Evolutionary conservation across 1,139 yeast genomes (phyloP).

Genomic region (Geotrichum histeridarum): DNA sequence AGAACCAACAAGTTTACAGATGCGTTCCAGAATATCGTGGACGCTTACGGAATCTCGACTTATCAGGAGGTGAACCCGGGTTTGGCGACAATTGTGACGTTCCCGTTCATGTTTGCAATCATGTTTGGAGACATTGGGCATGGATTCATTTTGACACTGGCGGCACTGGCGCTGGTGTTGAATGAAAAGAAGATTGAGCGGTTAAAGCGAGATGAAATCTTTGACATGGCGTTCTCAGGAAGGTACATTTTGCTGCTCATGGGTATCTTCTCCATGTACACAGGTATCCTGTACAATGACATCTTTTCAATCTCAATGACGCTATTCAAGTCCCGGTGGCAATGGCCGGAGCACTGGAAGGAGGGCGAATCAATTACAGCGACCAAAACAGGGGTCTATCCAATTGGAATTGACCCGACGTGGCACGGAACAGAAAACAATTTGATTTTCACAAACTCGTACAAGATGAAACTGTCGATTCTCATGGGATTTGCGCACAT

Average conservation of each 20-base stretch:
- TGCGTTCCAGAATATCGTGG: slow-evolving; percentile 89
- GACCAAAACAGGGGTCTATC: slow-evolving; percentile 59
- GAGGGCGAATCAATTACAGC: slow-evolving; percentile 62
- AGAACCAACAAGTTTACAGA: slow-evolving; percentile 85
- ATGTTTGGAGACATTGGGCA: slow-evolving; percentile 99
- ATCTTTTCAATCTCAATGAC: slow-evolving; percentile 86
- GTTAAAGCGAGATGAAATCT: slow-evolving; percentile 80
- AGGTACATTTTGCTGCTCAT: slow-evolving; percentile 81
- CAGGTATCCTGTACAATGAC: slow-evolving; percentile 92
- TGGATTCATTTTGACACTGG: slow-evolving; percentile 72
- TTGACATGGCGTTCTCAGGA: slow-evolving; percentile 93
- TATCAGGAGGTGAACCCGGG: slow-evolving; percentile 97
- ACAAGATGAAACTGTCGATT: slow-evolving; percentile 92
- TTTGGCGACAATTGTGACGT: slow-evolving; percentile 86
- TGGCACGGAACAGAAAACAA: slow-evolving; percentile 98
- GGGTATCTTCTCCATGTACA: slow-evolving; percentile 91
- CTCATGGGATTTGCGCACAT: slow-evolving; percentile 93
- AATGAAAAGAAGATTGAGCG: slow-evolving; percentile 62
- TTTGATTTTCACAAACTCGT: slow-evolving; percentile 83
- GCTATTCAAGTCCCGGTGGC: slow-evolving; percentile 82
- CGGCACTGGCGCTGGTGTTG: slow-evolving; percentile 62
- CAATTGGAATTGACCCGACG: slow-evolving; percentile 84
- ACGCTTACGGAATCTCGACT: slow-evolving; percentile 91
- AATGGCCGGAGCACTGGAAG: slow-evolving; percentile 72
- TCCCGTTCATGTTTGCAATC: slow-evolving; percentile 97